Percentiles rank a stretch among this genome's conserved stretches.
Evolutionary conservation across 2,329 filamentous ascomycete genomes (phyloP).

Genomic region (Colletotrichum ledebouriae): DNA sequence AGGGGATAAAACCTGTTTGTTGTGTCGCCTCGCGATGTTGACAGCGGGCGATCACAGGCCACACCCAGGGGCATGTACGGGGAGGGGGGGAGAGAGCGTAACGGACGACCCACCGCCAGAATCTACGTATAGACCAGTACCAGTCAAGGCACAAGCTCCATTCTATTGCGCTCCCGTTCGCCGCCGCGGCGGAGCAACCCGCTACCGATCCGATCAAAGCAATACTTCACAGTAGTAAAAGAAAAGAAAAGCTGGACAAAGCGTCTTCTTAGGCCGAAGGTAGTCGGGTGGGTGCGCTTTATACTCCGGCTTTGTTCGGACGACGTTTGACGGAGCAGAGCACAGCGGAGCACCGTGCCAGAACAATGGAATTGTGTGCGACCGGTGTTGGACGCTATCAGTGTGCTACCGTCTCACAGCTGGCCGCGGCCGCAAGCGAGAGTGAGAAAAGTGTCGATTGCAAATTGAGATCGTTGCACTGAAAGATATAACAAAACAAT

Average conservation of each 20-base stretch:
- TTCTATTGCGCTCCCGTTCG: slow-evolving; percentile 29
- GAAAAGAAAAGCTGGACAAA: slow-evolving; percentile 24
- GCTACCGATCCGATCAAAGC: slow-evolving; percentile 24
- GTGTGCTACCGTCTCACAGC: slow-evolving; percentile 12
- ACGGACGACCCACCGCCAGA: slow-evolving; percentile 19
- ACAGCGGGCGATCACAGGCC: slow-evolving; percentile 38
- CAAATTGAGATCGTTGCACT: neutral
- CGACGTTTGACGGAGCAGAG: slow-evolving; percentile 21
- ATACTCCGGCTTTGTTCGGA: slow-evolving; percentile 27
- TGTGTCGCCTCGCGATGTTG: slow-evolving; percentile 15
- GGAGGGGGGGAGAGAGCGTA: neutral
- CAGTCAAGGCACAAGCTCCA: slow-evolving; percentile 19
- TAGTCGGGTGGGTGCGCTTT: slow-evolving; percentile 35
- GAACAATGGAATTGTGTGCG: slow-evolving; percentile 33
- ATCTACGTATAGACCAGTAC: slow-evolving; percentile 10
- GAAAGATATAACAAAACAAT: neutral
- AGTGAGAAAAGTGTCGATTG: neutral
- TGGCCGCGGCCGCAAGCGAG: slow-evolving; percentile 4
- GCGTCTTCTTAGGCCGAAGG: slow-evolving; percentile 13
- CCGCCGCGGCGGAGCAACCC: slow-evolving; percentile 29
- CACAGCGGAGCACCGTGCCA: slow-evolving; percentile 23
- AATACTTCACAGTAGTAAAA: no score
- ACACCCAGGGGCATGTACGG: slow-evolving; percentile 6
- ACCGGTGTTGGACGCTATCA: slow-evolving; percentile 26
- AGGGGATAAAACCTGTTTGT: slow-evolving; percentile 42